Evolutionary conservation across 805 yeast species (phyloP).

Genomic region (Saturnispora sanitii): DNA sequence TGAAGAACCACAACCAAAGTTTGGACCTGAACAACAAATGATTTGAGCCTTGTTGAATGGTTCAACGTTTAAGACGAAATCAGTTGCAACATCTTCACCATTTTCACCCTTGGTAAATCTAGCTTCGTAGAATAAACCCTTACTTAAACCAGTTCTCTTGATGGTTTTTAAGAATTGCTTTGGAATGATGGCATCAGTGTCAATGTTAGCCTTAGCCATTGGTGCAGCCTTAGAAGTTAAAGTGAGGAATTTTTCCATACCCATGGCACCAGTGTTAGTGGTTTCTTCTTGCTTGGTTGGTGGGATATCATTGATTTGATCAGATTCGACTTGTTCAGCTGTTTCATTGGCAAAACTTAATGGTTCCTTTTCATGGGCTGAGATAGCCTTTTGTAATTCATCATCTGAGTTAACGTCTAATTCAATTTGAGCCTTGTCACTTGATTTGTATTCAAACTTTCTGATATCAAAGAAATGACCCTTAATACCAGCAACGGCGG

Average conservation of each 20-base stretch:
- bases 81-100: conserved; percentile 76
- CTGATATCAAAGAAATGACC: conserved; percentile 91
- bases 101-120: conserved; percentile 61
- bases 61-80: conserved; percentile 76
- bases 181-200: conserved; percentile 97
- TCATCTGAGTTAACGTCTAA: conserved; percentile 33
- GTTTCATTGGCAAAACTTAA: conserved; percentile 43
- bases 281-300: conserved; percentile 37
- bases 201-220: conserved; percentile 87
- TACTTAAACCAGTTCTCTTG: conserved; percentile 86
- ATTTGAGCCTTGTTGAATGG: conserved; percentile 78
- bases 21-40: conserved; percentile 87
- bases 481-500: conserved; percentile 93
- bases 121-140: conserved; percentile 86
- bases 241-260: conserved; percentile 67
- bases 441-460: conserved; percentile 52
- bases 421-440: conserved; percentile 48
- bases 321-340: conserved; percentile 36
- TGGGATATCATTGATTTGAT: conserved; percentile 56
- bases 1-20: conserved; percentile 98
- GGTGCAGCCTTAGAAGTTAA: conserved; percentile 90
- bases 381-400: conserved; percentile 57
- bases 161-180: conserved; percentile 96
- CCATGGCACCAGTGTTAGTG: conserved; percentile 32
- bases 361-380: conserved; percentile 57